Conservation (phyloP, 495 filamentous ascomycete genomes). For the Parathielavia appendiculata region DNA sequence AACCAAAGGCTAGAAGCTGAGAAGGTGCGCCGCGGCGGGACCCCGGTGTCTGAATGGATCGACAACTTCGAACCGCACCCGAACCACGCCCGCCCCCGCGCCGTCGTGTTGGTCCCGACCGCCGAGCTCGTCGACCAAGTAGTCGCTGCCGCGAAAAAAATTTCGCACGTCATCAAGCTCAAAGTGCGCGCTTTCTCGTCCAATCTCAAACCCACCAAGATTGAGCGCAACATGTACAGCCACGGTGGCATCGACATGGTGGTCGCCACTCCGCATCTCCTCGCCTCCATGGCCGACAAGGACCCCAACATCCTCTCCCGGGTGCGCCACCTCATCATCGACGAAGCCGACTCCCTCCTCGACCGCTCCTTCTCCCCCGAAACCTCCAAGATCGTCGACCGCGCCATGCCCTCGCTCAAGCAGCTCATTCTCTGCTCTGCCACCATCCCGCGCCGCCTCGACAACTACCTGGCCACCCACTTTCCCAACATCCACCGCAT, state of each 20-base stretch:
- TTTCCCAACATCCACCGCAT: slow-evolving; percentile 80
- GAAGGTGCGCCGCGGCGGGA: slow-evolving; percentile 46
- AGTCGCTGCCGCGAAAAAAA: slow-evolving; percentile 64
- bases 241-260: slow-evolving; percentile 79
- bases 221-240: slow-evolving; percentile 77
- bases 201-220: slow-evolving; percentile 65
- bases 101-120: slow-evolving; percentile 86
- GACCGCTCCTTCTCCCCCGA: slow-evolving; percentile 84
- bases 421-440: slow-evolving; percentile 95
- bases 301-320: slow-evolving; percentile 86
- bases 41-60: slow-evolving; percentile 41
- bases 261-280: slow-evolving; percentile 81
- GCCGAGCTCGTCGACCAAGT: slow-evolving; percentile 91
- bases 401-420: slow-evolving; percentile 66
- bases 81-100: slow-evolving; percentile 69
- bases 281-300: slow-evolving; percentile 74
- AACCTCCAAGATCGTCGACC: slow-evolving; percentile 75
- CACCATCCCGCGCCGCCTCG: slow-evolving; percentile 85
- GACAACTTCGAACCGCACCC: slow-evolving; percentile 59
- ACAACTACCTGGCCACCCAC: slow-evolving; percentile 69
- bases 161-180: slow-evolving; percentile 80
- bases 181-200: slow-evolving; percentile 76
- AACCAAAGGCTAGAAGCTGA: slow-evolving; percentile 43
- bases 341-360: slow-evolving; percentile 93
- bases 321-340: slow-evolving; percentile 79